A percentile compares a stretch with the other conserved stretches of the same genome.
Evolutionary conservation across 495 filamentous ascomycete species (phyloP).

Genomic region (Xylaria cubensis): DNA sequence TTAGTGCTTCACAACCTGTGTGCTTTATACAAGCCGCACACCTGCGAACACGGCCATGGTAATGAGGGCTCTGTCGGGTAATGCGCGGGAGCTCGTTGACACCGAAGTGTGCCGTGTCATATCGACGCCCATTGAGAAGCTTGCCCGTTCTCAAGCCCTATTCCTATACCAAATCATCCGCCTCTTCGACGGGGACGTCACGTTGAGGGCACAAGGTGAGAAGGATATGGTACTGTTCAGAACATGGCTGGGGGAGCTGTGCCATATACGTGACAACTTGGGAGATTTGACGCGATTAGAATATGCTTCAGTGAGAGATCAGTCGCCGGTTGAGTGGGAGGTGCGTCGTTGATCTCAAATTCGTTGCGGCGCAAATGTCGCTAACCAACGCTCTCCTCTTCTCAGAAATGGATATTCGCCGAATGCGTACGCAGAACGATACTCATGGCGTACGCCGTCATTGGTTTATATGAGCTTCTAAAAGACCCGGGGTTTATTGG

Average conservation of each 20-base stretch:
- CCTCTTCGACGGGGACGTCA: conserved; percentile 44
- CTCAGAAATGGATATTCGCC: conserved; percentile 43
- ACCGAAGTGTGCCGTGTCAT: conserved; percentile 10
- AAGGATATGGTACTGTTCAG: conserved; percentile 35
- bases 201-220: conserved; percentile 38
- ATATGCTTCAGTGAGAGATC: background rate
- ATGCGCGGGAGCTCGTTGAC: conserved; percentile 33
- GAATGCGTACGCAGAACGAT: conserved; percentile 43
- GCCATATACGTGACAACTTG: conserved; percentile 37
- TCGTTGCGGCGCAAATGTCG: background rate
- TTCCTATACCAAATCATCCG: conserved; percentile 43
- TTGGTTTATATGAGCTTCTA: conserved; percentile 35
- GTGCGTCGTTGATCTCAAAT: conserved; percentile 18
- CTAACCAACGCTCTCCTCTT: background rate
- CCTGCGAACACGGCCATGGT: conserved; percentile 35
- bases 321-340: conserved; percentile 35
- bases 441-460: conserved; percentile 36
- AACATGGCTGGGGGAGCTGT: conserved; percentile 39
- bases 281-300: conserved; percentile 23
- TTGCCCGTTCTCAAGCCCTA: conserved; percentile 42
- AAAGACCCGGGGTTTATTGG: conserved; percentile 25
- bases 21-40: conserved; percentile 39
- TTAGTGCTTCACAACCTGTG: conserved; percentile 35
- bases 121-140: conserved; percentile 36
- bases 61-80: conserved; percentile 33